phyloP scores from a whole-genome alignment of 2,329 filamentous ascomycete species.

The Aspergillus brasiliensis region DNA sequence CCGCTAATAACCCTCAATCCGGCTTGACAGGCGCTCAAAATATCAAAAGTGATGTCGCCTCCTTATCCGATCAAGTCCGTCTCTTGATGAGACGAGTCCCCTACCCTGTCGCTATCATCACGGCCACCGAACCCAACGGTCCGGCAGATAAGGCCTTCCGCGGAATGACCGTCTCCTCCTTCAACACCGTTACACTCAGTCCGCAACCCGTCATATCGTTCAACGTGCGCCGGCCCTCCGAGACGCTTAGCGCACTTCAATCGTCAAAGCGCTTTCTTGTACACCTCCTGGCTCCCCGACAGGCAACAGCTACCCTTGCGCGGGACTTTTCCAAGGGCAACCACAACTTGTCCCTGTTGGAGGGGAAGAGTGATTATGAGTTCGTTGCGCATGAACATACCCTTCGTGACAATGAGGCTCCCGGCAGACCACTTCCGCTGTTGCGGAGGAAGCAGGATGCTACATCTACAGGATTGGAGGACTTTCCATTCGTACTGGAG shows the following conservation, averaged over 20 bases:
- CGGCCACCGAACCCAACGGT: conserved; percentile 42
- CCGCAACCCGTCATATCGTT: conserved; percentile 62
- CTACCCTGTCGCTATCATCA: conserved; percentile 61
- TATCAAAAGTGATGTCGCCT: not conserved
- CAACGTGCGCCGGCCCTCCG: conserved; percentile 60
- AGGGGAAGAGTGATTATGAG: conserved; percentile 32
- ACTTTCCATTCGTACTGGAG: conserved; percentile 46
- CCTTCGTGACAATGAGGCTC: not conserved
- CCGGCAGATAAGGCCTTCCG: conserved; percentile 32
- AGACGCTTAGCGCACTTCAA: conserved; percentile 57
- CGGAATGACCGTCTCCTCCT: conserved; percentile 63
- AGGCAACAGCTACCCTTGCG: conserved; percentile 38
- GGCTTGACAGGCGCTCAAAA: not conserved
- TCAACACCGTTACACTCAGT: conserved; percentile 60
- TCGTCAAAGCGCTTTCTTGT: conserved; percentile 51
- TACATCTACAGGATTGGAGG: conserved; percentile 4
- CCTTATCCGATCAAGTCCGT: conserved; percentile 42
- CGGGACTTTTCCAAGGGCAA: conserved; percentile 45
- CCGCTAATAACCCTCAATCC: not conserved
- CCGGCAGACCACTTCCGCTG: conserved; percentile 29
- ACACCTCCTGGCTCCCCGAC: conserved; percentile 50
- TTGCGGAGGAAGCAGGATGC: conserved; percentile 23
- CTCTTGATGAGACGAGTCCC: conserved; percentile 57
- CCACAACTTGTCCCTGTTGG: conserved; percentile 34
- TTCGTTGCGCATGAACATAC: conserved; percentile 23